phyloP scores from a whole-genome alignment of 768 basidiomycete genomes.

The Obba rivulosa region DNA sequence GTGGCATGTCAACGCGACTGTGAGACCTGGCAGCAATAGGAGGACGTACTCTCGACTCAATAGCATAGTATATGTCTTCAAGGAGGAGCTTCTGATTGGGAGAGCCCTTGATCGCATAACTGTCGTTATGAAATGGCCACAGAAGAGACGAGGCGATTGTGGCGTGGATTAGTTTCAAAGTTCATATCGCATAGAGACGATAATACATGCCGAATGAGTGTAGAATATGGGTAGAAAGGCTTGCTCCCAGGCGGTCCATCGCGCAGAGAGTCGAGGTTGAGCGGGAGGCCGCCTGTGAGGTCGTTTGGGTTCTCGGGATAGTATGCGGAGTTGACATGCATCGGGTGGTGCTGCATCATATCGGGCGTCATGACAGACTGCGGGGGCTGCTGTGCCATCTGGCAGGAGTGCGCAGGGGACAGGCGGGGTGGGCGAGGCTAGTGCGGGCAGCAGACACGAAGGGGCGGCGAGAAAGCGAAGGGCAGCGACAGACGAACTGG shows the following conservation, averaged over 20 bases:
- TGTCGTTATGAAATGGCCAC: constrained; percentile 22
- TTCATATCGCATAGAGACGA: background rate
- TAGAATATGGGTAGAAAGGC: constrained; percentile 89
- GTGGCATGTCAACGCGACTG: constrained; percentile 12
- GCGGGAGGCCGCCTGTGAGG: constrained; percentile 77
- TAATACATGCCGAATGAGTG: constrained; percentile 71
- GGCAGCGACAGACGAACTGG: constrained; percentile 23
- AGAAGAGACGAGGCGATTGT: constrained; percentile 1
- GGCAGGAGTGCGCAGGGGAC: constrained; percentile 9
- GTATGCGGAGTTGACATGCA: constrained; percentile 38
- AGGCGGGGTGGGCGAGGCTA: background rate
- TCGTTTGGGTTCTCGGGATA: constrained; percentile 73
- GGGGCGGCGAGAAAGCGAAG: constrained; percentile 16
- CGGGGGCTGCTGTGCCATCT: constrained; percentile 35
- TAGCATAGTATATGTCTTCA: constrained; percentile 90
- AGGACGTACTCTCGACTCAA: constrained; percentile 73
- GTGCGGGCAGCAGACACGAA: constrained; percentile 10
- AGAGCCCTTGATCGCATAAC: constrained; percentile 89
- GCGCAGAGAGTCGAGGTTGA: constrained; percentile 80
- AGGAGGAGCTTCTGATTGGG: constrained; percentile 81
- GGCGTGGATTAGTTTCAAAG: background rate
- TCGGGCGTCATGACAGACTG: constrained; percentile 58
- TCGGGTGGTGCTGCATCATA: constrained; percentile 41
- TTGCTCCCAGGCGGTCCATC: constrained; percentile 88
- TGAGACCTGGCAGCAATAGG: constrained; percentile 1